A percentile compares a stretch with the other conserved stretches of the same genome.
Conservation (phyloP, 768 basidiomycete species). For the Lentinula raphanica region DNA sequence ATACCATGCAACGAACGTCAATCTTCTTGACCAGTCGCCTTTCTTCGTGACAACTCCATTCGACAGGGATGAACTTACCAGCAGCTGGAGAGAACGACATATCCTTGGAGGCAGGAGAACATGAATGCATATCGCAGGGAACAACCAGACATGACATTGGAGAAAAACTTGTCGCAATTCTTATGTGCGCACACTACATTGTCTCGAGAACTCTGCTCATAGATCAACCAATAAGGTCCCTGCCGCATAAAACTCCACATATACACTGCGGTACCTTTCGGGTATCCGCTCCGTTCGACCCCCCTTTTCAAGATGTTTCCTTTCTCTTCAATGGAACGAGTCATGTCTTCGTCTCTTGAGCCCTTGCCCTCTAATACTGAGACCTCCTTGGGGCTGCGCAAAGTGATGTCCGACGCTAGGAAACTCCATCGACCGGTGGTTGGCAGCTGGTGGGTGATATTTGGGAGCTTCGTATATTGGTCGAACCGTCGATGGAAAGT, state of each 20-base stretch:
- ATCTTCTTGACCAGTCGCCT: slow-evolving; percentile 10
- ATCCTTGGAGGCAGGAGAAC: background rate
- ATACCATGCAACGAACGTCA: slow-evolving; percentile 12
- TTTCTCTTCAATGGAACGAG: background rate
- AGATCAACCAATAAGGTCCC: background rate
- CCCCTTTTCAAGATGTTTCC: background rate
- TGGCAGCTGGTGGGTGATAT: slow-evolving; percentile 1
- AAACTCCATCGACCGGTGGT: slow-evolving; percentile 10
- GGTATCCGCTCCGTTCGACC: background rate
- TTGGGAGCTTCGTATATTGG: too few relatives aligned
- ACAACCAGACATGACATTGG: background rate
- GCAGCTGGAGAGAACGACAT: background rate
- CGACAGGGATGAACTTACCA: background rate
- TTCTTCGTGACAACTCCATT: slow-evolving; percentile 10
- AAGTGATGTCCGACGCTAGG: slow-evolving; percentile 8
- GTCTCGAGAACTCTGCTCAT: background rate
- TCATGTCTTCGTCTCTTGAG: background rate
- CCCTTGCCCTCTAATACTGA: background rate
- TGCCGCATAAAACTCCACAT: background rate
- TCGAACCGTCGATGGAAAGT: too few relatives aligned
- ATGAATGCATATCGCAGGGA: background rate
- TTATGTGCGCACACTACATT: background rate
- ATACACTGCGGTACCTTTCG: background rate
- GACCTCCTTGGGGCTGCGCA: slow-evolving; percentile 8
- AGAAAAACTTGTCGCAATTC: background rate